phyloP scores from a whole-genome alignment of 2,329 filamentous ascomycete genomes.

The Leptodontidium sp. region DNA sequence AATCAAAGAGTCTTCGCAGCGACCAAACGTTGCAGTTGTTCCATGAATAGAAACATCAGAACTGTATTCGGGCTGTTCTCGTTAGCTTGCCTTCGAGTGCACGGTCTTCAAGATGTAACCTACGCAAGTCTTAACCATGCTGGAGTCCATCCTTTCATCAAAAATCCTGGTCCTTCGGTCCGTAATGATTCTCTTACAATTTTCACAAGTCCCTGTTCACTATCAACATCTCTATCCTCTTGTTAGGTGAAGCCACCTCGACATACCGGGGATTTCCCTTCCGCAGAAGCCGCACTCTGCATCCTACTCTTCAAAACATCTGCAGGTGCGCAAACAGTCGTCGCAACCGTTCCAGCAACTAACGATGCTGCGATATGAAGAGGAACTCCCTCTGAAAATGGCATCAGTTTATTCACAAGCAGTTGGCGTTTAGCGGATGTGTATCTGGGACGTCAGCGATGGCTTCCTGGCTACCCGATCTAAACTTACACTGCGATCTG shows the following conservation, averaged over 20 bases:
- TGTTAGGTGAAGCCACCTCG: neutral
- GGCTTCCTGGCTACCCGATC: neutral
- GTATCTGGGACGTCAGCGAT: slow-evolving; percentile 18
- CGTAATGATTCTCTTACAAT: slow-evolving; percentile 48
- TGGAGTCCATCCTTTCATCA: slow-evolving; percentile 57
- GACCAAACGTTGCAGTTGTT: slow-evolving; percentile 51
- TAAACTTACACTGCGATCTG: slow-evolving; percentile 53
- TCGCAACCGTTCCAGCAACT: slow-evolving; percentile 55
- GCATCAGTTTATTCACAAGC: slow-evolving; percentile 27
- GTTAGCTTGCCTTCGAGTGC: slow-evolving; percentile 23
- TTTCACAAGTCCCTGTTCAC: slow-evolving; percentile 46
- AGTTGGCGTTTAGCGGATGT: slow-evolving; percentile 27
- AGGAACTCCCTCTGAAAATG: slow-evolving; percentile 51
- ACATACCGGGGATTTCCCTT: slow-evolving; percentile 26
- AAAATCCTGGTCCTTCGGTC: slow-evolving; percentile 52
- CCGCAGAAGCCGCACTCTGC: slow-evolving; percentile 46
- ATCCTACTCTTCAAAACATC: slow-evolving; percentile 56
- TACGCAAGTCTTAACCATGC: slow-evolving; percentile 55
- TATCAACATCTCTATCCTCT: slow-evolving; percentile 5
- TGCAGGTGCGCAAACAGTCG: slow-evolving; percentile 55
- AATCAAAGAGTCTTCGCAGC: slow-evolving; percentile 26
- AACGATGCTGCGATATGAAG: slow-evolving; percentile 53
- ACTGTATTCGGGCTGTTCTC: slow-evolving; percentile 52
- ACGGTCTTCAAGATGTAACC: slow-evolving; percentile 27
- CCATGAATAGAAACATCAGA: slow-evolving; percentile 57